Conservation (phyloP, 495 filamentous ascomycete genomes). For the Staphylotrichum longicolle region DNA sequence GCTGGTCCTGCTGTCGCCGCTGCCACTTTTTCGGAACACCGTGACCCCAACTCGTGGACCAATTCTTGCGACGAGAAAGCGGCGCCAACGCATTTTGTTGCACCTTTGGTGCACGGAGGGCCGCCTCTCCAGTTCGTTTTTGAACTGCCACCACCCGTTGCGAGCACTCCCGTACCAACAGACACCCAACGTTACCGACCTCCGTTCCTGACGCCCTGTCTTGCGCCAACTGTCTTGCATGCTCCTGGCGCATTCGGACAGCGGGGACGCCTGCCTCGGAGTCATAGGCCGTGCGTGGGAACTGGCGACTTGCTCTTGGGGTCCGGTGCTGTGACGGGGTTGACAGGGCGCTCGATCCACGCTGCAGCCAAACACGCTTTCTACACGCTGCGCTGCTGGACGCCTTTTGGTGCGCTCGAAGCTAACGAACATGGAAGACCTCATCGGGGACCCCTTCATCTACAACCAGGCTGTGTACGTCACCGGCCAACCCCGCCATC, state of each 20-base stretch:
- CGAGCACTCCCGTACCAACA: background rate
- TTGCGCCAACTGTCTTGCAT: background rate
- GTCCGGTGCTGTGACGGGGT: background rate
- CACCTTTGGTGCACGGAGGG: background rate
- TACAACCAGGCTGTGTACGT: slow-evolving; percentile 46
- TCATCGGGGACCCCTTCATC: slow-evolving; percentile 47
- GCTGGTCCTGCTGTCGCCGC: slow-evolving; percentile 1
- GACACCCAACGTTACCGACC: background rate
- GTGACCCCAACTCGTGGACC: background rate
- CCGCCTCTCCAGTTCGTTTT: slow-evolving; percentile 1
- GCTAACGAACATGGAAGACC: slow-evolving; percentile 37
- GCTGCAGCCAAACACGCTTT: slow-evolving; percentile 9
- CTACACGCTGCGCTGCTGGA: slow-evolving; percentile 6
- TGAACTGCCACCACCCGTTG: background rate
- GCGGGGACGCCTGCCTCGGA: slow-evolving; percentile 10
- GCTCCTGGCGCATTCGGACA: background rate
- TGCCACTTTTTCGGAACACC: background rate
- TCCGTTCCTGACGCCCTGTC: background rate
- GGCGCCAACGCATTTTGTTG: slow-evolving; percentile 2
- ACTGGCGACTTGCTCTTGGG: slow-evolving; percentile 6
- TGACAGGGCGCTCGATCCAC: background rate
- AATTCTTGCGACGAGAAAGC: background rate
- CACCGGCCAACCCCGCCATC: background rate
- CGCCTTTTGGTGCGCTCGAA: slow-evolving; percentile 3
- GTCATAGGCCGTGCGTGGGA: slow-evolving; percentile 6